Evolutionary conservation across 805 yeast genomes (phyloP), one percentile per base, ranked within the genome.

Genomic region (Wickerhamiella brachini): DNA sequence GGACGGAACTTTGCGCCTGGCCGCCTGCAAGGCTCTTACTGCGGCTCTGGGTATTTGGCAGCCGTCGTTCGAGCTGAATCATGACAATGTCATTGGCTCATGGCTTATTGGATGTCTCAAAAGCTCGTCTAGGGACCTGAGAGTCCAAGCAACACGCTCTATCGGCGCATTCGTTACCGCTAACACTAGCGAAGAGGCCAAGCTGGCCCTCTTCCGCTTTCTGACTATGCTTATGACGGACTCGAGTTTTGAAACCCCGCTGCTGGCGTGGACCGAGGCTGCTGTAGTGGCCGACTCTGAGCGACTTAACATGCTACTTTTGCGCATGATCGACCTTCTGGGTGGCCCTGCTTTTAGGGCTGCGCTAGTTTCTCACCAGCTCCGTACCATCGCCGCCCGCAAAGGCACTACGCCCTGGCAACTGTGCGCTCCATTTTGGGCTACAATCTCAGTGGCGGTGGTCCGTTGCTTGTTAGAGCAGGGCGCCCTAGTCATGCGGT

Each of bases 381-480:
- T 90, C 3, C 67, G 77, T 21, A 67, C 73, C 34, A 72, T 84
- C 12, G 82, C 96, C 0, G 59, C 67, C 17, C 69, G 77, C 1
- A 76, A 77, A 56, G 65, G 71, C 1, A 67, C 76, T 37, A 78
- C 95, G 0, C 81, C 95, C 0, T 88, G 90, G 77, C 85, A 83
- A 62, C 66, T 90, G 13, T 68, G 87, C 20, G 78, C 85, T 7
- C 95, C 95, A 0, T 85, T 78, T 54, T 73, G 93, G 59, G 88
- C 90, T 2, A 75, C 81, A 37, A 71, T 88, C 7, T 76, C 89
- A 39, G 75, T 79, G 44, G 74, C 75, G 22, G 72, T 86, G 17
- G 80, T 86, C 3, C 45, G 45, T 7, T 77, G 77, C 54, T 71
- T 72, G 44, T 67, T 68, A 6, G 65, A 71, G 2, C 76, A 76